Evolutionary conservation across 768 basidiomycete genomes (phyloP).

Genomic region (Neoboletus subvelutipes): DNA sequence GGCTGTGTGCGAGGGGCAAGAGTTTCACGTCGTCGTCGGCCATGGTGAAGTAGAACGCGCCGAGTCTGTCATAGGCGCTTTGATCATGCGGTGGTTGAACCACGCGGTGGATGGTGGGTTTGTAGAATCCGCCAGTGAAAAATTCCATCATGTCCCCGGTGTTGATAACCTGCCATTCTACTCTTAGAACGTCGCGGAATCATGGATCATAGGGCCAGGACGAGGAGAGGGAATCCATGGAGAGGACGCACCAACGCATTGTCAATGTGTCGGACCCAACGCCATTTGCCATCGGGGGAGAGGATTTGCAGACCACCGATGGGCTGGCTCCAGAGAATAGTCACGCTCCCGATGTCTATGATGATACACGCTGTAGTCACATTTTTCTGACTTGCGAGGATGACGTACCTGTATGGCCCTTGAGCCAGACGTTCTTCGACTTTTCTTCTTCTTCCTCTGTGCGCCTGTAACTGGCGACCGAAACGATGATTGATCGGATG

Average conservation of each 20-base stretch:
- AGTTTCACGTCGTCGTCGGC: constrained; percentile 51
- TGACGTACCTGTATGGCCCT: constrained; percentile 52
- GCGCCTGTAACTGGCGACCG: constrained; percentile 44
- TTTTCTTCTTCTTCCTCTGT: constrained; percentile 47
- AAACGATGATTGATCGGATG: not conserved
- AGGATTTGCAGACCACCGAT: constrained; percentile 58
- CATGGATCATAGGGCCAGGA: not conserved
- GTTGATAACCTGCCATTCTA: constrained; percentile 49
- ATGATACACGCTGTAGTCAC: constrained; percentile 37
- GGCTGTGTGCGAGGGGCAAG: constrained; percentile 44
- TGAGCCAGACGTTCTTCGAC: constrained; percentile 56
- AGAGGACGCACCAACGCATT: constrained; percentile 47
- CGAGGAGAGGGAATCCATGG: not conserved
- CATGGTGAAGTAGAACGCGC: constrained; percentile 56
- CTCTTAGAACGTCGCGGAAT: not conserved
- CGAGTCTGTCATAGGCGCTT: constrained; percentile 45
- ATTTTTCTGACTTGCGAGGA: not conserved
- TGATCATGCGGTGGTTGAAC: constrained; percentile 57
- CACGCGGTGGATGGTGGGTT: constrained; percentile 60
- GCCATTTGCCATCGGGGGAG: constrained; percentile 51
- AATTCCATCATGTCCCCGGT: constrained; percentile 59
- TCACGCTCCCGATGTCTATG: constrained; percentile 53
- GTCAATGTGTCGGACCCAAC: constrained; percentile 56
- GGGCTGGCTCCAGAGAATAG: constrained; percentile 61
- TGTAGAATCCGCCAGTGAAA: constrained; percentile 57